Evolutionary conservation across 2,329 filamentous ascomycete genomes (phyloP), one percentile per base, ranked within the genome.

Genomic region (Penicillium janthinellum): DNA sequence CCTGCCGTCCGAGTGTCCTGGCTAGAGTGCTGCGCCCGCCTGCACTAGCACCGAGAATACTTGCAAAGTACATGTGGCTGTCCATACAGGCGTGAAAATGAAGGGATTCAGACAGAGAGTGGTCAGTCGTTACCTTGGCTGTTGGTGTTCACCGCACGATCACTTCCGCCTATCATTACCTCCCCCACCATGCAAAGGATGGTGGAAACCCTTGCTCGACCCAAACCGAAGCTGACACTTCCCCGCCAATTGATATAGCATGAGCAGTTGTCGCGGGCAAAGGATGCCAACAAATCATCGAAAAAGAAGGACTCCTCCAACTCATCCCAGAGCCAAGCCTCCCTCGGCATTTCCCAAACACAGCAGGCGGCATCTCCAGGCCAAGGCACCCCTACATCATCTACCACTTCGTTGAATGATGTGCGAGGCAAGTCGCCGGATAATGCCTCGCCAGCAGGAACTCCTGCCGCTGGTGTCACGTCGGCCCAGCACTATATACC

Each of bases 101-200:
- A 97, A 96, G 84, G 90, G 92, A 78, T 96, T 98, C 81, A 90
- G 92, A 81, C 92, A 96, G 84, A 91, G 91, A 90, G 92, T 97
- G 84, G 92, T 96, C 87, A 85, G 91, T 87, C 66, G 62, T 55
- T 54, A 55, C 58, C 35, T 47, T 47, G 44, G 34, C 58, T 54
- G 34, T 55, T 59, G 25, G 51, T 28, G n/a, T 35, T 67, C 61
- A 69, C 65, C 66, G 62, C 67, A 66, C 67, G 60, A 64, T 63
- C 62, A 61, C 55, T 62, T 65, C 65, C 63, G 66, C 63, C 64
- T 59, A 52, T 63, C 65, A 52, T 68, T 66, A 68, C 69, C 66
- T 62, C 68, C 71, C 71, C 63, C 57, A 61, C 42, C 15, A 48
- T 54, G 58, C 48, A 53, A 48, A 41, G 11, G 17, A 14, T 41